Evolutionary conservation across 78 protist genomes (phyloP).

Genomic region (Pigoraptor vietnamica): DNA sequence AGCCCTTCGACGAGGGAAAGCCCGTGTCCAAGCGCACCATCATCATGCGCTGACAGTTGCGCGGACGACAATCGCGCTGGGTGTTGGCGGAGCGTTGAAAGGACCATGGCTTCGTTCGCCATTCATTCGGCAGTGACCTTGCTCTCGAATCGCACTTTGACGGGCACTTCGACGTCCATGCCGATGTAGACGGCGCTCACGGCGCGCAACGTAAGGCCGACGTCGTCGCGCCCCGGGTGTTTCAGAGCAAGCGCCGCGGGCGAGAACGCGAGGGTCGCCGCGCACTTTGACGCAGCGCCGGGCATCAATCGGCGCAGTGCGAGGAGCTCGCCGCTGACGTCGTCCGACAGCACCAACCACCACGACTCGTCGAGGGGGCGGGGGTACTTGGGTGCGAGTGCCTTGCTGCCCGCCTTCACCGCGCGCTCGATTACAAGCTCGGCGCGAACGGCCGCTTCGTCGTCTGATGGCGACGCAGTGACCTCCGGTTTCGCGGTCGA

Average conservation of each 20-base stretch:
- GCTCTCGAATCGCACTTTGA: background rate
- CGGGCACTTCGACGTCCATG: background rate
- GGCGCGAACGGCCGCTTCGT: background rate
- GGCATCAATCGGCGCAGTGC: constrained; percentile 48
- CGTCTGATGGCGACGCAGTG: background rate
- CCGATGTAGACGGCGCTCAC: background rate
- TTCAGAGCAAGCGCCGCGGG: background rate
- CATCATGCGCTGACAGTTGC: too few species aligned
- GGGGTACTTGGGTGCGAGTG: constrained; percentile 37
- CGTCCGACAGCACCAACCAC: constrained; percentile 37
- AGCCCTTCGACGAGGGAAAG: background rate
- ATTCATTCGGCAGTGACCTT: background rate
- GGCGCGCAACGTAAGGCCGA: background rate
- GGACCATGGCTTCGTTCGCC: too few species aligned
- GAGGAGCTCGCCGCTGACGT: constrained; percentile 38
- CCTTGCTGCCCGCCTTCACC: background rate
- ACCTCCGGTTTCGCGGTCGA: background rate
- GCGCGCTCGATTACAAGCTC: background rate
- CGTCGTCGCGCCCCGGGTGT: background rate
- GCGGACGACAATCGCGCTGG: too few species aligned
- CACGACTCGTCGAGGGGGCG: constrained; percentile 40
- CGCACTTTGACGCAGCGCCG: background rate
- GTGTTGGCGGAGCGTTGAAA: too few species aligned
- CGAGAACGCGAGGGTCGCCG: constrained; percentile 6
- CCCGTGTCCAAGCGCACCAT: too few species aligned